Percentiles rank a stretch among this genome's conserved stretches.
These are phyloP conservation scores for Fagopyrum homotropicum DNA, from an alignment of 148 eudicot species.

Conservation along the genomic window DNA sequence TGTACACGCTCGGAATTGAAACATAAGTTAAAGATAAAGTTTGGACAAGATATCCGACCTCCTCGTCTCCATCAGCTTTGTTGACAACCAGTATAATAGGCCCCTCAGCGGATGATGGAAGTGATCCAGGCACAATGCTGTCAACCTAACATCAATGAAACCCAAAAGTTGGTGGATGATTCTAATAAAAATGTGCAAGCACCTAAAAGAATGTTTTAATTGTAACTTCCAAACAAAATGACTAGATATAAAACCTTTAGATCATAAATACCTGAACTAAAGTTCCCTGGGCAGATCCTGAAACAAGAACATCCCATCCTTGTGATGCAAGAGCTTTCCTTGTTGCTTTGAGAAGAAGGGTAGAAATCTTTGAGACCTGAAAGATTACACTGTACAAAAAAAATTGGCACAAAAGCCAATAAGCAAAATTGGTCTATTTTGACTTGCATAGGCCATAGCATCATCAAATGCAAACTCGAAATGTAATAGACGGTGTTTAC, in stretches of 20 bases:
- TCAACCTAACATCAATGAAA: slow-evolving; percentile 49
- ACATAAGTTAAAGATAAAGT: neutral
- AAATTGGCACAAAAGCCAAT: neutral
- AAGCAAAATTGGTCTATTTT: neutral
- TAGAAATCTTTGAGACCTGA: slow-evolving; percentile 91
- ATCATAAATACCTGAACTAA: slow-evolving; percentile 53
- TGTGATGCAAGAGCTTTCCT: slow-evolving; percentile 57
- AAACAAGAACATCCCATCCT: slow-evolving; percentile 99
- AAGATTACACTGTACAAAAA: slow-evolving; percentile 55
- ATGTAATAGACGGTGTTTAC: slow-evolving; percentile 7
- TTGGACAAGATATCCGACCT: slow-evolving; percentile 40
- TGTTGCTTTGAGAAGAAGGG: slow-evolving; percentile 71
- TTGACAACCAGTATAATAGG: slow-evolving; percentile 87
- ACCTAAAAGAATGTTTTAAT: neutral
- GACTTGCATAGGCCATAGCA: neutral
- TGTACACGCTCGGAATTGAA: slow-evolving; percentile 37
- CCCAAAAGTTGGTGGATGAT: neutral
- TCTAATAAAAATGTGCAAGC: neutral
- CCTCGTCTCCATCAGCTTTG: slow-evolving; percentile 97
- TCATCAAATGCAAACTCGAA: neutral
- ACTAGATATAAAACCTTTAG: neutral
- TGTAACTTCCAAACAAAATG: neutral
- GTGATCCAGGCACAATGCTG: slow-evolving; percentile 69
- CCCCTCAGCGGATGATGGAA: slow-evolving; percentile 61
- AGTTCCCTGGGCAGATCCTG: slow-evolving; percentile 76